A percentile compares a stretch with the other conserved stretches of the same genome.
phyloP scores from a whole-genome alignment of 306 rosid species.

The Ceratonia siliqua region DNA sequence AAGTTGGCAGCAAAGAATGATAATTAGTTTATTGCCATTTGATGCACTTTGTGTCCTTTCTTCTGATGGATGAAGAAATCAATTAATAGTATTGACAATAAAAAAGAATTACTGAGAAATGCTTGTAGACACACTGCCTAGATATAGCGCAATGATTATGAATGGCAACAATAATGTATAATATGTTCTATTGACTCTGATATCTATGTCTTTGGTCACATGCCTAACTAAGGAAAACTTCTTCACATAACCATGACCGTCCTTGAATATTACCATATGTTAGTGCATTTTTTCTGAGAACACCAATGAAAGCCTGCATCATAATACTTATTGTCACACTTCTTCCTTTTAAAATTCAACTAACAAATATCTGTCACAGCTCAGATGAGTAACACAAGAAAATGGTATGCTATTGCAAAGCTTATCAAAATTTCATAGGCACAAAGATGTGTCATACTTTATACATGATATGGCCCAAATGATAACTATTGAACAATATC shows the following conservation, averaged over 20 bases:
- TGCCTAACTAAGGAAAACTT: not conserved
- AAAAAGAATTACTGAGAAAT: not conserved
- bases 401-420: slow-evolving; percentile 20
- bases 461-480: slow-evolving; percentile 12
- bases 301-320: slow-evolving; percentile 16
- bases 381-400: slow-evolving; percentile 3
- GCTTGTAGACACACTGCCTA: not conserved
- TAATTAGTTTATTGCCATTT: not conserved
- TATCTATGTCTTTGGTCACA: slow-evolving; percentile 5
- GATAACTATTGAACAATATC: not conserved
- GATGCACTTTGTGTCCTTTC: not conserved
- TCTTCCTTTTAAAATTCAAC: slow-evolving; percentile 17
- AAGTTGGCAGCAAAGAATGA: slow-evolving; percentile 11
- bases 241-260: slow-evolving; percentile 25
- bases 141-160: slow-evolving; percentile 27
- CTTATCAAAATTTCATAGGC: slow-evolving; percentile 13
- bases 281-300: slow-evolving; percentile 20
- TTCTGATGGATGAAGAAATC: not conserved
- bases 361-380: not conserved
- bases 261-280: slow-evolving; percentile 1
- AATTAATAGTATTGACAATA: not conserved
- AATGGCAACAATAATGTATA: slow-evolving; percentile 6
- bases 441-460: slow-evolving; percentile 15
- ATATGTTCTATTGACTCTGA: slow-evolving; percentile 20
- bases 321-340: slow-evolving; percentile 6